Base-by-base conservation (phyloP, 2,329 filamentous ascomycete genomes). In the Tolypocladium guangdongense region DNA sequence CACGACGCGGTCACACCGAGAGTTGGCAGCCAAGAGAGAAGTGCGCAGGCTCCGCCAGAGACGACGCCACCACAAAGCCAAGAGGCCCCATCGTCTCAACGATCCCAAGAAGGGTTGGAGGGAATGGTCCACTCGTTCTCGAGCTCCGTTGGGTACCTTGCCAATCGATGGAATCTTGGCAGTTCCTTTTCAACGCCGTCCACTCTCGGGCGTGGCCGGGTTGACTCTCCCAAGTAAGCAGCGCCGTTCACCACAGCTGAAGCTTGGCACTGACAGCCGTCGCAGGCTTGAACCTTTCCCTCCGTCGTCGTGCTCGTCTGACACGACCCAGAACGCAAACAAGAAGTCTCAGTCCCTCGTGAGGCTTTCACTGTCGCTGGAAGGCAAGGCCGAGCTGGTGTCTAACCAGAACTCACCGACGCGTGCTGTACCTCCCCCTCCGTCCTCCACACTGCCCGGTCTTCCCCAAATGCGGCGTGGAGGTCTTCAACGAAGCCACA, bases 371-470 rank as follows among this genome's bases (percentile, higher is more conserved):
- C 83, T 93, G 63, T 93, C 89, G 20, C 78, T 91, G 35, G 90
- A 96, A 64, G 92, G 92, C 59, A 92, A 91, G 64, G 92, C 92
- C n/a, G 87, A 92, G 62, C 77, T 96, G 51, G 82, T 91, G 24
- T 82, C 86, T 52, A 78, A 85, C 57, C 82, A 86, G 57, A 76
- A 78, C 33, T 86, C 86, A 3, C 87, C 88, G 53, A 60, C 85
- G 83, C 51, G 63, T 63, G 52, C 65, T 81, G 77, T 55, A 75
- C 63, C 63, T 50, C 78, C 61, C 70, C 72, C 61, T 73, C 59
- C 77, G 72, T 55, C 76, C 68, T 56, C 76, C 72, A 62, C 72
- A 65, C 58, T 75, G 67, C 53, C 78, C 36, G 72, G 71, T 16
- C 69, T 80, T 20, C 72, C 74, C 22, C 71, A 74, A 20, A 68